Base-by-base conservation (phyloP, 2,329 filamentous ascomycete species). In the Lachnellula occidentalis region DNA sequence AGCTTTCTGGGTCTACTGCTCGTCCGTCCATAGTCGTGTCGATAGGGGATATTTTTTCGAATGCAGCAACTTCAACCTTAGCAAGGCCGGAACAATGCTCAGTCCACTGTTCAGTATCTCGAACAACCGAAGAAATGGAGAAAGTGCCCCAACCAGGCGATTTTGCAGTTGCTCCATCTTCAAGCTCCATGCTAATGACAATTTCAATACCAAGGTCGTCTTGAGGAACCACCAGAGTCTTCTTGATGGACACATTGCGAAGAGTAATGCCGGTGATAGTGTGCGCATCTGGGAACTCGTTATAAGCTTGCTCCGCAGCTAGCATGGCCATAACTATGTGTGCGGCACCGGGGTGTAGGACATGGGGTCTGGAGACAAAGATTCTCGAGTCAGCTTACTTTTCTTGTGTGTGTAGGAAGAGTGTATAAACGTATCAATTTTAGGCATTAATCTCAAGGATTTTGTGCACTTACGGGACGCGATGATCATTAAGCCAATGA, bases 251-350 rank as follows among this genome's bases (percentile, higher is more conserved):
- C 5, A 65, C 53, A 31, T 64, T 60, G 15, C 57, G 62, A 12
- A 65, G 51, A 27, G 62, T 50, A 37, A 58, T 64, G 34, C 62
- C 60, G 15, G 56, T 37, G 4, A 64, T 54, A 61, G 50, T 48
- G 71, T 70, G 0, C 71, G 53, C 12, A 0, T 45, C 34, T 39
- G 62, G 66, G 39, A 72, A 69, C 5, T 70, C 71, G 39, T 59
- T 66, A 5, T 66, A 51, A 31, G 69, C 58, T 0, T 51, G 59
- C 4, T 61, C 66, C 1, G 72, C 71, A 3, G 75, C 74, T 41
- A 77, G 75, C 3, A 75, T 57, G 1, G 74, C 74, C 72, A 78
- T 76, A 51, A 73, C 55, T 45, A 74, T 72, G 57, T 78, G 77
- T 0, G 70, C 75, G 1, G 76, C 75, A 4, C 73, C 75, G 1